Evolutionary conservation across 768 basidiomycete genomes (phyloP).

Genomic region (Xerocomellus amylosporus): DNA sequence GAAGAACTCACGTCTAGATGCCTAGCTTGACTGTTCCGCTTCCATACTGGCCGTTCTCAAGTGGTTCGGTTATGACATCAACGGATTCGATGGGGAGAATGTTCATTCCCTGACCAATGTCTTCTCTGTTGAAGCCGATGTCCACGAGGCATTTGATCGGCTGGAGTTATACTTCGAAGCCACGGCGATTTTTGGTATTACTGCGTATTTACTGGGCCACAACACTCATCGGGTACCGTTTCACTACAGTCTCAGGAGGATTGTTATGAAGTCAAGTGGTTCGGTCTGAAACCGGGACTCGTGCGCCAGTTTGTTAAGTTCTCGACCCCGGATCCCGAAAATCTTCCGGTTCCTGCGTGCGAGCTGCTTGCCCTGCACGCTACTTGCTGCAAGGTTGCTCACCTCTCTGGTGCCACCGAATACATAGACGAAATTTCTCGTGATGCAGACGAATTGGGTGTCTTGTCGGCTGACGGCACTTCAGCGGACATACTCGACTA

Average conservation of each 20-base stretch:
- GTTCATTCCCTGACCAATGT: constrained; percentile 11
- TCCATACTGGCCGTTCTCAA: constrained; percentile 2
- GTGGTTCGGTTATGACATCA: constrained; percentile 2
- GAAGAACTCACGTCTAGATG: background rate
- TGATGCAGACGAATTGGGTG: constrained; percentile 2
- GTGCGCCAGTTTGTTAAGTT: constrained; percentile 1
- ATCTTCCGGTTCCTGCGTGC: constrained; percentile 13
- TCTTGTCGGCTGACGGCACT: constrained; percentile 3
- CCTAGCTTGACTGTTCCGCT: constrained; percentile 3
- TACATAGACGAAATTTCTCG: constrained; percentile 13
- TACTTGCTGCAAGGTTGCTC: constrained; percentile 25
- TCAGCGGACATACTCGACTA: background rate
- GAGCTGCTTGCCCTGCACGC: constrained; percentile 21
- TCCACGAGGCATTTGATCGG: constrained; percentile 1
- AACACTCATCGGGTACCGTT: background rate
- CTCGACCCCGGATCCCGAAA: background rate
- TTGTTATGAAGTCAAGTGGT: constrained; percentile 7
- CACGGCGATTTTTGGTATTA: background rate
- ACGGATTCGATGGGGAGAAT: background rate
- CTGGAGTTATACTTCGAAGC: constrained; percentile 6
- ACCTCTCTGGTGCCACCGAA: constrained; percentile 22
- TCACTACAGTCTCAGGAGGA: background rate
- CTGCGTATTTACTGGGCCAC: background rate
- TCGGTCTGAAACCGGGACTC: background rate
- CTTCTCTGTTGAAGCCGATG: background rate